phyloP scores from a whole-genome alignment of 257 asterid species.

The Parsonsia alboflavescens region DNA sequence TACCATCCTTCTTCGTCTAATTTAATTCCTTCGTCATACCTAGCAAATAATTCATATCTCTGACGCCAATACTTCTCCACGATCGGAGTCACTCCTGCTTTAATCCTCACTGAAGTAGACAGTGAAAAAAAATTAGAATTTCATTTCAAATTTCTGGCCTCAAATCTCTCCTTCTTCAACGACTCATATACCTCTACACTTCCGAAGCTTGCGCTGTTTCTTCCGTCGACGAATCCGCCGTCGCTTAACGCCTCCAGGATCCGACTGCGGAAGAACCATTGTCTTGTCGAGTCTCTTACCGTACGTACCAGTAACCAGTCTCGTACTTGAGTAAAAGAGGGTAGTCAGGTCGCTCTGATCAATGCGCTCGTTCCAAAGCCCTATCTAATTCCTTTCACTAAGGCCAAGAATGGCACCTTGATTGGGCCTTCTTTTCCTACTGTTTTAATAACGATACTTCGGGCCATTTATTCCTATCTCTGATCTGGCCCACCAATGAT shows the following conservation, averaged over 20 bases:
- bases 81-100: constrained; percentile 49
- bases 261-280: not conserved
- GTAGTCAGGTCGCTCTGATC: too few species aligned
- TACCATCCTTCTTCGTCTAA: constrained; percentile 97
- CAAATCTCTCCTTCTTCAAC: not conserved
- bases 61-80: constrained; percentile 78
- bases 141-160: not conserved
- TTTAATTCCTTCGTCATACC: constrained; percentile 60
- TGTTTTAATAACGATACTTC: too few species aligned
- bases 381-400: too few species aligned
- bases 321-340: too few species aligned
- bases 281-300: not conserved
- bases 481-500: too few species aligned
- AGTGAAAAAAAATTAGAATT: not conserved
- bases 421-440: too few species aligned
- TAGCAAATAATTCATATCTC: constrained; percentile 70
- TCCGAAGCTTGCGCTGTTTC: constrained; percentile 37
- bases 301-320: too few species aligned
- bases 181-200: constrained; percentile 39
- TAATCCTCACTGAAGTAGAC: constrained; percentile 30
- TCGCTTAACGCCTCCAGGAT: not conserved
- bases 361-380: too few species aligned
- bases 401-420: too few species aligned
- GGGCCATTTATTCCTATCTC: too few species aligned
- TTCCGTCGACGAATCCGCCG: constrained; percentile 13